Percentiles rank a stretch among this genome's conserved stretches.
Conservation (phyloP, 163 green algal genomes). For the Chloromonas sp. region DNA sequence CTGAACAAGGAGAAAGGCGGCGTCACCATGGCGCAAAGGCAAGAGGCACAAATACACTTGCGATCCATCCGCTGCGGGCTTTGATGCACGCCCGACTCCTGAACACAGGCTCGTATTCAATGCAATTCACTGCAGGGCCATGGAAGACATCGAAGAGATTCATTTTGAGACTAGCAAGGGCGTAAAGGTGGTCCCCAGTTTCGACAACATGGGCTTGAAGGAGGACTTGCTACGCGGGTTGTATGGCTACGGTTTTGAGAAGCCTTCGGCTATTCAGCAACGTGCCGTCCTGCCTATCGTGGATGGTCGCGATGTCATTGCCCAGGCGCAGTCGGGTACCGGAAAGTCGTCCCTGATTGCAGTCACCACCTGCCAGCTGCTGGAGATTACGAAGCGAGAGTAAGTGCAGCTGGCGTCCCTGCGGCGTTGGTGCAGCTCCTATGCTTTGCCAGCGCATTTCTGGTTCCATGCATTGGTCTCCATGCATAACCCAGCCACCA, state of each 20-base stretch:
- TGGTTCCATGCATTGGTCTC: neutral
- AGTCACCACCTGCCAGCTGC: slow-evolving; percentile 80
- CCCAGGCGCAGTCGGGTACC: slow-evolving; percentile 95
- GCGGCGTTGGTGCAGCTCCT: neutral
- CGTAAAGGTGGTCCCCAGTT: slow-evolving; percentile 77
- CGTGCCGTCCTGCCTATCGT: slow-evolving; percentile 92
- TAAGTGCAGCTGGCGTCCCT: slow-evolving; percentile 40
- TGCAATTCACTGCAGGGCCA: neutral
- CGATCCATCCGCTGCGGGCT: no score
- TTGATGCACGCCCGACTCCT: no score
- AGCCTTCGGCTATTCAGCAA: slow-evolving; percentile 98
- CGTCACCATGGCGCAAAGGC: no score
- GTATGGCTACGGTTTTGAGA: slow-evolving; percentile 97
- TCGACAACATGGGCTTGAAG: slow-evolving; percentile 91
- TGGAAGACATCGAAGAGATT: slow-evolving; percentile 35
- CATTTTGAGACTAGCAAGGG: slow-evolving; percentile 84
- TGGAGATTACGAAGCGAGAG: slow-evolving; percentile 77
- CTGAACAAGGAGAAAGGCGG: no score
- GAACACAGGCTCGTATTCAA: no score
- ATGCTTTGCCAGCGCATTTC: neutral
- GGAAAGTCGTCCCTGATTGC: slow-evolving; percentile 97
- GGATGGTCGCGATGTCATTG: slow-evolving; percentile 88
- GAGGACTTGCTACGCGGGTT: slow-evolving; percentile 91
- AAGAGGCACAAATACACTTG: no score
- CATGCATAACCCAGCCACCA: neutral